Evolutionary conservation across 148 eudicot genomes (phyloP), one percentile per base, ranked within the genome.

Genomic region (Amaranthus palmeri): DNA sequence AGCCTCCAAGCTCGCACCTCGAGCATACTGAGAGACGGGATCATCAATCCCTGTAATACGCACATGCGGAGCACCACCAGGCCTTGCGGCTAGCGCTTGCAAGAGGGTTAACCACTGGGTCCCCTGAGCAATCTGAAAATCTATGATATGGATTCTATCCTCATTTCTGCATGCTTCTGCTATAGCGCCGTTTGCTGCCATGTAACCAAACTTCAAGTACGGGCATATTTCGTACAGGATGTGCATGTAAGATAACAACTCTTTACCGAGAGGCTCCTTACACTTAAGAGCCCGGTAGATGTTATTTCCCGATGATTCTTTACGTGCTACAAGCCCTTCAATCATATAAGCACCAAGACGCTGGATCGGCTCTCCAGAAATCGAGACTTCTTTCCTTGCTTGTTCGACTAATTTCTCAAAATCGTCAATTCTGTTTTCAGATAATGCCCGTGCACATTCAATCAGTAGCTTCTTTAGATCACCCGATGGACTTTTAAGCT

Each of bases 171-270:
- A 88, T 7, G 98, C 98, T 52, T 93, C 96, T 0, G 96, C 98
- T 10, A 93, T 93, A 2, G 98, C 98, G 41, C 96, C 98, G 54
- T 93, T 93, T 13, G 98, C 96, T 6, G 92, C 90, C 95, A 90
- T 88, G 81, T 88, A 90, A 14, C 96, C 98, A 49, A 93, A 93
- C 67, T 93, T 93, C 62, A 90, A 62, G 72, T 93, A 93, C 1
- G 96, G 98, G 77, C 96, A 93, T 40, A 90, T 59, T 67, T 93
- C 96, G 51, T 93, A 90, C n/a, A 93, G 85, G 36, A 90, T 82
- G 57, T 87, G 98, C 96, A 93, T 90, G 80, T 83, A 93, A 5
- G 98, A 90, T 48, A 93, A 88, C 61, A 93, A 75, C 53, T 93
- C 98, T 52, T 84, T 80, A 11, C 98, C 87, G 15, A 77, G 85